Conservation (phyloP, 495 filamentous ascomycete species). For the Rhypophila decipiens region DNA sequence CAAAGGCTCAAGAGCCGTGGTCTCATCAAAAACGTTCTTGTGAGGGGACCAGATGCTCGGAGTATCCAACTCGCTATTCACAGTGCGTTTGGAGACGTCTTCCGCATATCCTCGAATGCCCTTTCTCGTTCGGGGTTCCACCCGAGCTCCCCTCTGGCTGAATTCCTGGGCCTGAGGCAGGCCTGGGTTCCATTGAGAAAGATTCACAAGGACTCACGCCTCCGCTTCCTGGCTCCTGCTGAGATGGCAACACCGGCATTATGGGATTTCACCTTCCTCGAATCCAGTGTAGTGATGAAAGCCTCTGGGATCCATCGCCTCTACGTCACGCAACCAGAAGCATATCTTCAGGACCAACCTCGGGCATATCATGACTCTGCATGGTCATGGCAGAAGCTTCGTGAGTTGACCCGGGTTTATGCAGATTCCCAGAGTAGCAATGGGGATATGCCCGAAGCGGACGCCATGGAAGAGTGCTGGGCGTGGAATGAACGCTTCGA, state of each 20-base stretch:
- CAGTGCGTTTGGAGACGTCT: conserved; percentile 49
- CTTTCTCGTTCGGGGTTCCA: conserved; percentile 14
- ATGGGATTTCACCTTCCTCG: conserved; percentile 62
- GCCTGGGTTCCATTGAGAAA: conserved; percentile 65
- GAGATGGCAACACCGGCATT: conserved; percentile 62
- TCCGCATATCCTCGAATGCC: conserved; percentile 26
- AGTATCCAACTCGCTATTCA: conserved; percentile 55
- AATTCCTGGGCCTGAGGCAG: conserved; percentile 46
- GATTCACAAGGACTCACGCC: conserved; percentile 56
- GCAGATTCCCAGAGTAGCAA: conserved; percentile 32
- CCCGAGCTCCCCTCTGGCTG: conserved; percentile 23
- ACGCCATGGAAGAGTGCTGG: conserved; percentile 53
- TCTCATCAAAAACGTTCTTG: conserved; percentile 51
- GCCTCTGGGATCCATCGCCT: conserved; percentile 50
- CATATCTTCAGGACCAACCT: conserved; percentile 54
- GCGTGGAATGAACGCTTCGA: conserved; percentile 49
- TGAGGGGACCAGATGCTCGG: conserved; percentile 52
- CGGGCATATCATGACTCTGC: conserved; percentile 40
- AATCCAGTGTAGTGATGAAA: conserved; percentile 58
- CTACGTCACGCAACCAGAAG: conserved; percentile 59
- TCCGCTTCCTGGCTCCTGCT: conserved; percentile 56
- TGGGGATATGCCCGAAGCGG: conserved; percentile 47
- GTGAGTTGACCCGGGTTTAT: conserved; percentile 51
- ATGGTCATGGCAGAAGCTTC: conserved; percentile 58
- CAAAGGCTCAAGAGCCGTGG: conserved; percentile 60